Conservation (phyloP, 495 filamentous ascomycete genomes). For the Annulohypoxylon moriforme region DNA sequence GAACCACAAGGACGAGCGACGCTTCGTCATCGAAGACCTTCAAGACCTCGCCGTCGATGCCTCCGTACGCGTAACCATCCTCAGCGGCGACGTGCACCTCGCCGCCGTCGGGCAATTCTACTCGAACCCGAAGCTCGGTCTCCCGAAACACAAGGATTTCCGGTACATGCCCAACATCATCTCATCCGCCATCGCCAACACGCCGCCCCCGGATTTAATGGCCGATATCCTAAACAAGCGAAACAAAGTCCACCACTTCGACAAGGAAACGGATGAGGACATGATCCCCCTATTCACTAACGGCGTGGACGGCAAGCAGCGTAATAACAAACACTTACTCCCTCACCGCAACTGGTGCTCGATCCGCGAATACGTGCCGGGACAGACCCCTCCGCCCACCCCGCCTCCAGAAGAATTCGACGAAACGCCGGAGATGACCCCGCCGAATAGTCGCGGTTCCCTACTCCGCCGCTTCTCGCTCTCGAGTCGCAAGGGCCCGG, state of each 20-base stretch:
- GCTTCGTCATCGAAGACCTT: slow-evolving; percentile 86
- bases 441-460: slow-evolving; percentile 42
- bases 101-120: slow-evolving; percentile 95
- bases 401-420: slow-evolving; percentile 60
- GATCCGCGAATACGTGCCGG: slow-evolving; percentile 83
- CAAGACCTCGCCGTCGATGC: slow-evolving; percentile 92
- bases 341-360: slow-evolving; percentile 94
- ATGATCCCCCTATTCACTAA: slow-evolving; percentile 93
- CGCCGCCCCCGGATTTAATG: slow-evolving; percentile 87
- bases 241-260: slow-evolving; percentile 91
- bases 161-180: slow-evolving; percentile 93
- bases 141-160: slow-evolving; percentile 87
- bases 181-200: slow-evolving; percentile 87
- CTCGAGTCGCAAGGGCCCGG: slow-evolving; percentile 39
- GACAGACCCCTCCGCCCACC: slow-evolving; percentile 75
- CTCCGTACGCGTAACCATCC: slow-evolving; percentile 88
- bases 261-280: slow-evolving; percentile 87
- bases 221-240: slow-evolving; percentile 93
- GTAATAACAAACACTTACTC: slow-evolving; percentile 92
- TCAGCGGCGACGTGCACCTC: slow-evolving; percentile 92
- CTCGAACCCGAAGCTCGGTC: slow-evolving; percentile 80
- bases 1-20: slow-evolving; percentile 88
- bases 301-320: slow-evolving; percentile 86
- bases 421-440: slow-evolving; percentile 46
- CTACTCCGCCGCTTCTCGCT: slow-evolving; percentile 57